phyloP scores from a whole-genome alignment of 805 yeast genomes.

The Dipodascopsis tothii region DNA sequence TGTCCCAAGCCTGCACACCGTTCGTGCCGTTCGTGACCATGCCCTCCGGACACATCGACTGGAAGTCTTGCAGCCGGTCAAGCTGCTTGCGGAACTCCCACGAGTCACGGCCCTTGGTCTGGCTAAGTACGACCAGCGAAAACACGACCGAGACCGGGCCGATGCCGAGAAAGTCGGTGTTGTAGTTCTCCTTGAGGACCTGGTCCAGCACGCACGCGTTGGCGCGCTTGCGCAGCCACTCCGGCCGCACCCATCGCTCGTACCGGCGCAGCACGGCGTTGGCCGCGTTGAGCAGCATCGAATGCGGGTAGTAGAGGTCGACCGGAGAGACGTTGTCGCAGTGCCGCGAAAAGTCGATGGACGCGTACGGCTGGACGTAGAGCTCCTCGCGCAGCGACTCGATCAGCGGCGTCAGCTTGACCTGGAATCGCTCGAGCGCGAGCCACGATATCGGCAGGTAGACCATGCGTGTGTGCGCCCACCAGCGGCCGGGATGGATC shows the following conservation, averaged over 20 bases:
- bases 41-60: conserved; percentile 85
- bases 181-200: conserved; percentile 62
- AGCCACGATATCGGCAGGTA: conserved; percentile 82
- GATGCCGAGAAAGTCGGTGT: conserved; percentile 75
- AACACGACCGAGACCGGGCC: conserved; percentile 87
- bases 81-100: conserved; percentile 48
- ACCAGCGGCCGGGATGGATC: conserved; percentile 93
- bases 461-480: conserved; percentile 96
- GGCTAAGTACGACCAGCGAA: too few relatives aligned
- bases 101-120: conserved; percentile 69
- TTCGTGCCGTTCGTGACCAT: conserved; percentile 93
- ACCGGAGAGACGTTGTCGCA: conserved; percentile 85
- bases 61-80: conserved; percentile 60
- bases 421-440: conserved; percentile 40
- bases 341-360: conserved; percentile 59
- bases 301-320: conserved; percentile 91
- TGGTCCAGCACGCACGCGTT: conserved; percentile 51
- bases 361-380: conserved; percentile 56
- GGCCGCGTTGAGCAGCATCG: conserved; percentile 52
- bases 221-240: conserved; percentile 53
- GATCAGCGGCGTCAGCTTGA: conserved; percentile 54
- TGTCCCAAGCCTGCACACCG: conserved; percentile 97
- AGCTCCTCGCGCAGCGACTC: conserved; percentile 66
- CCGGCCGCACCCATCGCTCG: conserved; percentile 68
- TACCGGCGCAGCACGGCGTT: conserved; percentile 56